Evolutionary conservation across 2,329 filamentous ascomycete genomes (phyloP), one percentile per base, ranked within the genome.

Genomic region (Didymella sp.): DNA sequence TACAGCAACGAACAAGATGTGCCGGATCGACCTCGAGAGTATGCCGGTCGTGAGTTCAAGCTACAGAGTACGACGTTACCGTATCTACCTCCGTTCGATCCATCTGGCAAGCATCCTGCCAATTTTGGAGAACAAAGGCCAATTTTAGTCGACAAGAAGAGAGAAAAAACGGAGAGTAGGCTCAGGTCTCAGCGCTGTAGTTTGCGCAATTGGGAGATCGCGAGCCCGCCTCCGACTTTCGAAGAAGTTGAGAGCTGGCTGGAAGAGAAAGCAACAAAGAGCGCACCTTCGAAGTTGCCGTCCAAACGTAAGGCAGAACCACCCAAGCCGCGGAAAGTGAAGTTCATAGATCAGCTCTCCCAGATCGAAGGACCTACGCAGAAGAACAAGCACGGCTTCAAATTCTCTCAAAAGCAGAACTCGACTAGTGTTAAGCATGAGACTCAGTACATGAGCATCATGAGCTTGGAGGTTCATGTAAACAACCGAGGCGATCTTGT

Each of bases 401-500:
- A 93, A 72, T 96, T 90, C 73, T 92, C 89, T 0, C 92, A 93
- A 64, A 90, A 88, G 70, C 83, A 84, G 59, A 86, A 87, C 63
- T 88, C 88, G 1, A 90, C 88, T 0, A 92, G 87, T 63, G 87
- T 96, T 17, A 86, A 91, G 68, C 90, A 94, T 63, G 91, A 96
- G 73, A 87, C 87, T 2, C 90, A 95, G 66, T 96, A 96, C 73
- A 98, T 99, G 95, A 96, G 91, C 65, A 92, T 89, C 17, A 93
- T 99, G 91, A 96, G 92, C 64, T 77, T 99, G 6, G 95, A 99
- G 73, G 79, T 98, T 4, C 94, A 99, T 72, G 89, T 96, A 60
- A 96, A 96, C 66, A 95, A 90, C 4, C 85, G 94, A 53, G 91
- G 87, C 6, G 87, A 86, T 45, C 82, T 97, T 8, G 85, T 92